phyloP scores from a whole-genome alignment of 805 yeast species.

The Hanseniaspora valbyensis region DNA sequence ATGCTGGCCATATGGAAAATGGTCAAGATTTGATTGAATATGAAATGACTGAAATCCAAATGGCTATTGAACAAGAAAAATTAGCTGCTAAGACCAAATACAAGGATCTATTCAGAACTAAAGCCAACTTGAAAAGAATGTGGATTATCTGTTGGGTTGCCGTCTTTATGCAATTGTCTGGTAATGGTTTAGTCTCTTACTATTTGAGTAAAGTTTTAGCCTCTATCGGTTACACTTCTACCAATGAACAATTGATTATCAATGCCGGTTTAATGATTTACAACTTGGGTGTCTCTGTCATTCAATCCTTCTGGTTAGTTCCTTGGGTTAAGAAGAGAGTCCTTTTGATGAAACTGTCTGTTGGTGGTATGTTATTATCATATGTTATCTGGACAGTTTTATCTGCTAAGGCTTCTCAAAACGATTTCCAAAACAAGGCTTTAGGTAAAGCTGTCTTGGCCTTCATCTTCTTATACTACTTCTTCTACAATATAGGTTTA shows the following conservation, averaged over 20 bases:
- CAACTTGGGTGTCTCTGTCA: conserved; percentile 32
- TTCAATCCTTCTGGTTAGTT: conserved; percentile 27
- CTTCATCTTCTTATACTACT: conserved; percentile 40
- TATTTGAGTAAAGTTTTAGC: conserved; percentile 40
- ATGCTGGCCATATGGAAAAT: conserved; percentile 33
- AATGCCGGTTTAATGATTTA: conserved; percentile 43
- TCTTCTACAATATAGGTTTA: conserved; percentile 34
- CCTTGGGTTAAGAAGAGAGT: conserved; percentile 31
- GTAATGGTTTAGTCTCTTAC: conserved; percentile 44
- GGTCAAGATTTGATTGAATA: conserved; percentile 31
- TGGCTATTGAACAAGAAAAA: conserved; percentile 35
- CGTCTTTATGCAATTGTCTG: conserved; percentile 37
- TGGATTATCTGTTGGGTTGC: conserved; percentile 30
- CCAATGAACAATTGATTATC: conserved; percentile 36
- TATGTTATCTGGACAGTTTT: conserved; percentile 37
- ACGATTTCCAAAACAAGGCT: conserved; percentile 32
- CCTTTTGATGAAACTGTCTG: conserved; percentile 28
- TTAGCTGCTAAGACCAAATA: conserved; percentile 27
- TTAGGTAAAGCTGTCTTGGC: conserved; percentile 40
- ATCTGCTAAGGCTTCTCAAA: conserved; percentile 38
- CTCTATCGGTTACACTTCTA: conserved; percentile 43
- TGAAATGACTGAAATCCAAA: conserved; percentile 33
- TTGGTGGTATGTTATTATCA: conserved; percentile 30
- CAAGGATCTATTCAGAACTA: conserved; percentile 32
- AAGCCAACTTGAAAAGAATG: conserved; percentile 35